Base-by-base conservation (phyloP, 192 early-diverging fungal genomes). In the Umbelopsis sp. region DNA sequence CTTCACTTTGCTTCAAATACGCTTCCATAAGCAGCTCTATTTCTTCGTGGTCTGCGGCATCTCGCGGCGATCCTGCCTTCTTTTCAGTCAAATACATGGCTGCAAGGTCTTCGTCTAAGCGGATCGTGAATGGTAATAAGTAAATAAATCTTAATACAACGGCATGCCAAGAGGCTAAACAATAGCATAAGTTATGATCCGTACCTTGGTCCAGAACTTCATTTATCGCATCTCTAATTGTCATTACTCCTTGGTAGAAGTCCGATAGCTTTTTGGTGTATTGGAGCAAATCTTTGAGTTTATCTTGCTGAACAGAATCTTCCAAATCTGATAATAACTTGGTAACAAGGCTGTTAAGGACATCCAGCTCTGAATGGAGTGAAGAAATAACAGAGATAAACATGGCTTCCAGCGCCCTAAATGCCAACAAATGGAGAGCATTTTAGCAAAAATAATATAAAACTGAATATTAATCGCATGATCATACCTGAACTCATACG, bases 1-100 rank as follows among this genome's bases (percentile, higher is more conserved):
- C 95, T 72, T 95, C 94, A 2, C 91, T 86, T 66, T 94, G 85
- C 74, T 92, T 95, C 47, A 93, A 70, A 67, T 97, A 97, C 20
- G 95, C 89, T 75, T 97, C 95, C 53, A 97, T 79, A 76, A 97
- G 80, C 49, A 97, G 84, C 75, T 97, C 95, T 27, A 92, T 91
- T 64, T 97, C 95, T 47, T 93, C 90, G 67, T 97, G 93, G 64
- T 95, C 91, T 22, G 86, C 72, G 12, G 78, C 73, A 7, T 76
- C 79, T 45, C 90, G 85, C 7, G 84, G 74, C 7, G 49, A 52
- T 35, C 88, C 88, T 6, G 71, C 52, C 46, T 87, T 87, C 79
- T 97, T 97, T 46, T 88, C 91, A 3, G 92, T 92, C 68, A 97
- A 77, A 71, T 94, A 97, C 92, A 97, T 92, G 23, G 82, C 91